phyloP scores from a whole-genome alignment of 1,284 basidiomycete species.

The Ceratobasidium sp. region DNA sequence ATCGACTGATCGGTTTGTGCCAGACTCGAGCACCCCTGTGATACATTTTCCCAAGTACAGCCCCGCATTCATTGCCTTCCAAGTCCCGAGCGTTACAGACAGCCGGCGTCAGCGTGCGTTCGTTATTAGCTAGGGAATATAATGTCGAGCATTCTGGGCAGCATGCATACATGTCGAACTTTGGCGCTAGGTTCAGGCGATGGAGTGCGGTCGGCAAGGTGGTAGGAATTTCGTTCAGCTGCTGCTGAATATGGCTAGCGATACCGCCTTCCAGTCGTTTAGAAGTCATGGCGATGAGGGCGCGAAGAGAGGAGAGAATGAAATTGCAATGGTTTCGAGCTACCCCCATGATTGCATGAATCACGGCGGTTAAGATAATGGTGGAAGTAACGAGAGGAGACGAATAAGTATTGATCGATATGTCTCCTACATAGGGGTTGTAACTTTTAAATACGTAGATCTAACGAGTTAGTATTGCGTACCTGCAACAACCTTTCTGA shows the following conservation, averaged over 20 bases:
- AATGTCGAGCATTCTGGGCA: too few relatives aligned
- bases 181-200: neutral
- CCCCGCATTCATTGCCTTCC: neutral
- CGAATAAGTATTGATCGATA: neutral
- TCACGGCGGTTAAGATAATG: neutral
- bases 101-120: too few relatives aligned
- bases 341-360: conserved; percentile 9
- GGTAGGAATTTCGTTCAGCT: neutral
- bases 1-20: neutral
- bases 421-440: neutral
- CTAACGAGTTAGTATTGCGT: neutral
- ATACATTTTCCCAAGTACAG: neutral
- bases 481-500: neutral
- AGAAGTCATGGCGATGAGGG: neutral
- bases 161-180: too few relatives aligned
- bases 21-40: neutral
- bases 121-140: too few relatives aligned
- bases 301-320: neutral
- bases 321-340: conserved; percentile 3
- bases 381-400: neutral
- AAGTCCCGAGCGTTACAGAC: too few relatives aligned
- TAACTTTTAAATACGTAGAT: neutral
- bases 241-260: neutral
- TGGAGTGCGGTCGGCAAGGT: conserved; percentile 1
- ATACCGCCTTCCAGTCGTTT: neutral